Base-by-base conservation (phyloP, 139 green algal genomes). In the Chlamydomonas sp. region DNA sequence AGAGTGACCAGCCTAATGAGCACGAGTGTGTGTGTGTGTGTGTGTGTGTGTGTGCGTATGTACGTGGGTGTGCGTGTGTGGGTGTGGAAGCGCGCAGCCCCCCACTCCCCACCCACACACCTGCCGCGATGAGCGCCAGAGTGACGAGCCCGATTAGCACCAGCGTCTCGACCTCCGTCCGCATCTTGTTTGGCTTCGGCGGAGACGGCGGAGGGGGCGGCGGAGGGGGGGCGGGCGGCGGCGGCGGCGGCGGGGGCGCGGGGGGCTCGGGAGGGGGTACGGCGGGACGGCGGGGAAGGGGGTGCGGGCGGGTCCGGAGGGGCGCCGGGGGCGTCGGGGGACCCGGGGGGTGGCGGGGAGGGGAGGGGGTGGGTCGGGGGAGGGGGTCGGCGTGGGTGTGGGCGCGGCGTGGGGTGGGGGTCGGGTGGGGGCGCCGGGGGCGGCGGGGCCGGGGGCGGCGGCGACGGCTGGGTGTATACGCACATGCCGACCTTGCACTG, bases 401-500 rank as follows among this genome's bases (percentile, higher is more conserved):
- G 71, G 3, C 2, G 5, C 30, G 67, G 68, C 28, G 35, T 3
- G 33, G 60, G 60, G 30, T 30, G 24, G 3, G 67, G 65, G 2
- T 16, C 34, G 1, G 69, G 69, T 3, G 13, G 39, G 49, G 6
- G 69, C 26, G 16, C 22, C 10, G 6, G 67, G 24, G 70, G 66
- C 24, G 73, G 58, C 26, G 65, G 59, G n/a, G 76, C 50, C 2
- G 80, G 63, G 34, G 76, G 69, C n/a, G 48, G 65, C 5, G 67
- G 75, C 28, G 68, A n/a, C 3, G 72, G 59, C 10, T 58, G 3
- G 2, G 72, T 63, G 72, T 90, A 90, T 13, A 88, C 57, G 77
- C 84, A 90, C 47, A 35, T 67, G 48, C 81, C 81, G 1, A 75
- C 78, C 34, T 75, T 72, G 76, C 84, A 90, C 57, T 79, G 63